phyloP scores from a whole-genome alignment of 2,329 filamentous ascomycete species.

The Monilinia laxa region DNA sequence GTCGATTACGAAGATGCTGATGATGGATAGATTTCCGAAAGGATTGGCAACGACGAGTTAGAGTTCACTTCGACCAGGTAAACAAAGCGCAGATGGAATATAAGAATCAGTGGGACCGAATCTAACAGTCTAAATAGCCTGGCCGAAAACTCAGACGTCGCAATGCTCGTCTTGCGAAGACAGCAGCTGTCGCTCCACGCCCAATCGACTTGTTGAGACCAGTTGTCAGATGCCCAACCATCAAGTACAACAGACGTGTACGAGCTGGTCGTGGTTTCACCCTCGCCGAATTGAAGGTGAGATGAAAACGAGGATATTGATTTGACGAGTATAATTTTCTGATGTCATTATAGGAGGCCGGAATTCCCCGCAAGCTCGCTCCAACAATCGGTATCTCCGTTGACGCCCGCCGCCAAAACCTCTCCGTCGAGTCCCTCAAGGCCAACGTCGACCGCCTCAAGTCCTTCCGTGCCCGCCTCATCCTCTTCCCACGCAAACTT shows the following conservation, averaged over 20 bases:
- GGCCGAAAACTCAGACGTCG: constrained; percentile 94
- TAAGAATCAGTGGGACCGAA: constrained; percentile 37
- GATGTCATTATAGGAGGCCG: constrained; percentile 72
- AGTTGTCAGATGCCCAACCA: constrained; percentile 92
- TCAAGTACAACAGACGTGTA: constrained; percentile 99
- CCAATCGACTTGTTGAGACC: constrained; percentile 96
- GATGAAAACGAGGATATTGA: constrained; percentile 29
- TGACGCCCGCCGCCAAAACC: constrained; percentile 95
- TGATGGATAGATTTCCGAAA: constrained; percentile 83
- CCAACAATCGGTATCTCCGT: constrained; percentile 96
- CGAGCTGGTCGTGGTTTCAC: constrained; percentile 97
- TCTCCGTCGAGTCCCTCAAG: constrained; percentile 90
- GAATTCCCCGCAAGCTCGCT: constrained; percentile 90
- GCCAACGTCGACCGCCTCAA: constrained; percentile 97
- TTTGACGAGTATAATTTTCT: constrained; percentile 24
- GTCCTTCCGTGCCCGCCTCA: constrained; percentile 93
- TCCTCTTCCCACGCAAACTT: constrained; percentile 94
- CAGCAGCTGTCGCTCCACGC: constrained; percentile 89
- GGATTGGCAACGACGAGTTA: constrained; percentile 99
- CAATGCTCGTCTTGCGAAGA: constrained; percentile 89
- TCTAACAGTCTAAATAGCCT: constrained; percentile 58
- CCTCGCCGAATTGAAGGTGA: constrained; percentile 95
- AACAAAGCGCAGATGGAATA: constrained; percentile 38
- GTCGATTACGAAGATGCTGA: constrained; percentile 39
- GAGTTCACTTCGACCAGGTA: constrained; percentile 99